Evolutionary conservation across 805 yeast genomes (phyloP), one percentile per base, ranked within the genome.

Genomic region (Priceomyces haplophilus): DNA sequence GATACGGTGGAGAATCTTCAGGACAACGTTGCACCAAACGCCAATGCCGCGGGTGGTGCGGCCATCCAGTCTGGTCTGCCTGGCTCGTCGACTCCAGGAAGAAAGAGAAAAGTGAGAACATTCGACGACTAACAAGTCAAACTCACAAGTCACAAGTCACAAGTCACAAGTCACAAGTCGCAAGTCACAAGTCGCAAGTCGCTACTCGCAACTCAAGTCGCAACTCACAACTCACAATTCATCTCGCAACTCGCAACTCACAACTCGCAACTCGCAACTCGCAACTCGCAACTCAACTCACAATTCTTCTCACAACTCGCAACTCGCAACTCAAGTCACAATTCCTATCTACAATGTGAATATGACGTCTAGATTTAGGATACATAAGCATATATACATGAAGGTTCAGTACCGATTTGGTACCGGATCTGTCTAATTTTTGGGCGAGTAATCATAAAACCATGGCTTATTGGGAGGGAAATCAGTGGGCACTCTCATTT

Each of bases 401-500:
- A 27, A 34, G 37, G 21, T 34, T 19, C 24, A n/a, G 18, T 34
- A 30, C 27, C 37, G 16, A n/a, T n/a, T n/a, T n/a, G n/a, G n/a
- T n/a, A n/a, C n/a, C n/a, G n/a, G n/a, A n/a, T n/a, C n/a, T 13
- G 21, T 33, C 32, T 36, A 33, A 11, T 41, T 20, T 31, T 41
- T 41, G 11, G 51, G 50, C 17, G 54, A 45, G 46, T 54, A 65
- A 48, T 80, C 78, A 54, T 78, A 77, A 43, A 81, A 80, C 97
- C 97, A 90, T 15, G 85, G 72, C 46, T 76, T 75, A 55, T 78
- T 80, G 15, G 97, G 85, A 11, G 99, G 99, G 47, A 72, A 87
- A 43, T 89, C 91, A 1, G 95, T 85, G 16, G 99, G 99, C 7
- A 87, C 80, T 57, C 93, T 80, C 61, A 88, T 61, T 56, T 91